These are phyloP conservation scores for Cladophialophora exuberans DNA, from an alignment of 2,329 filamentous ascomycete species.

Conservation along the genomic window DNA sequence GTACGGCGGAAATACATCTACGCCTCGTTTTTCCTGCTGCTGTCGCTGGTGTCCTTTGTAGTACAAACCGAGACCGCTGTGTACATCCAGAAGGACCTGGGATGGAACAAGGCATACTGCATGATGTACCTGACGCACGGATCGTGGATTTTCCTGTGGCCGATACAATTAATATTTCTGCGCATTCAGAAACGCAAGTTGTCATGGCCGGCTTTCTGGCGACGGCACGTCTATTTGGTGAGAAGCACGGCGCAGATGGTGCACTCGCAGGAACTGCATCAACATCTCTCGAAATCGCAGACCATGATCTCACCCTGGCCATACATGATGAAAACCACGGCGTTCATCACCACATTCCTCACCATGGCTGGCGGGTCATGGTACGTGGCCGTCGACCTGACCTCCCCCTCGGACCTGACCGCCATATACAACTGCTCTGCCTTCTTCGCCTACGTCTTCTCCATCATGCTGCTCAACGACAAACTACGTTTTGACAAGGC, in stretches of 20 bases:
- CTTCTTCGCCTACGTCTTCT: conserved; percentile 98
- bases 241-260: conserved; percentile 81
- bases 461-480: conserved; percentile 85
- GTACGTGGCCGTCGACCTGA: conserved; percentile 94
- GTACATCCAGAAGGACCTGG: conserved; percentile 87
- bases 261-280: conserved; percentile 72
- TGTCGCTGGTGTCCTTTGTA: conserved; percentile 86
- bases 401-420: conserved; percentile 88
- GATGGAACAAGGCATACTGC: conserved; percentile 98
- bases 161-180: conserved; percentile 76
- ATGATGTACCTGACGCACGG: conserved; percentile 97
- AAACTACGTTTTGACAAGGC: conserved; percentile 83
- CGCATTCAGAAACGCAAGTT: conserved; percentile 76
- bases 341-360: conserved; percentile 79
- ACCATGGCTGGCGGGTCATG: conserved; percentile 91
- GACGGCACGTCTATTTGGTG: conserved; percentile 66
- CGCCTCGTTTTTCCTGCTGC: conserved; percentile 77
- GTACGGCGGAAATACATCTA: conserved; percentile 84
- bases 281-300: conserved; percentile 47
- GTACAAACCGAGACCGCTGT: conserved; percentile 94
- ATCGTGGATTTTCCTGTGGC: conserved; percentile 90
- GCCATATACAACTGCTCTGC: conserved; percentile 99
- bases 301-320: conserved; percentile 56
- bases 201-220: conserved; percentile 86
- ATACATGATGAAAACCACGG: conserved; percentile 80